These are phyloP conservation scores for Macrotyloma uniflorum DNA, from an alignment of 306 rosid genomes.

Conservation along the genomic window DNA sequence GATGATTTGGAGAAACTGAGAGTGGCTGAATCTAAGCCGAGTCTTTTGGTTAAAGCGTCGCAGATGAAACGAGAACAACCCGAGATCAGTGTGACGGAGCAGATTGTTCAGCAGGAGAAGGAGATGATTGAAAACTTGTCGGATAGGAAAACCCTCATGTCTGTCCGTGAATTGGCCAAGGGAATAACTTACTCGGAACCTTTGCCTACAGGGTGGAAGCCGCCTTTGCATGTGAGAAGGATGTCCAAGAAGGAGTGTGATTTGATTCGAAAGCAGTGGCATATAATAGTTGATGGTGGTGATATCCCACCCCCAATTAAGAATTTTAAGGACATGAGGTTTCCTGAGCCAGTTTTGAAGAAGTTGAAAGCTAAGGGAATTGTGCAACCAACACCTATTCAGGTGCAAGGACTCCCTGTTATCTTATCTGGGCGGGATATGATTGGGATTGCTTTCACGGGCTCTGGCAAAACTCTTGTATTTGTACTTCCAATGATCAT, in stretches of 20 bases:
- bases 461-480: slow-evolving; percentile 87
- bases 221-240: slow-evolving; percentile 76
- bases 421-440: slow-evolving; percentile 85
- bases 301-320: slow-evolving; percentile 81
- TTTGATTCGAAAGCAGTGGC: slow-evolving; percentile 85
- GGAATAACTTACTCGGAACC: slow-evolving; percentile 89
- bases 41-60: slow-evolving; percentile 77
- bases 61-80: slow-evolving; percentile 90
- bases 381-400: slow-evolving; percentile 95
- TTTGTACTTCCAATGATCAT: slow-evolving; percentile 95
- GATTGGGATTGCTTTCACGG: slow-evolving; percentile 97
- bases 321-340: slow-evolving; percentile 89
- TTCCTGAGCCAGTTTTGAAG: slow-evolving; percentile 87
- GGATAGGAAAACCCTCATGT: slow-evolving; percentile 81
- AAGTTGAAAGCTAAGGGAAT: slow-evolving; percentile 80
- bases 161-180: slow-evolving; percentile 92
- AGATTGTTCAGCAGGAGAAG: slow-evolving; percentile 82
- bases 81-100: slow-evolving; percentile 76
- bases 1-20: slow-evolving; percentile 70
- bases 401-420: slow-evolving; percentile 97
- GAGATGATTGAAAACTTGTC: slow-evolving; percentile 93
- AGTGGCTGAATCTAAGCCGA: slow-evolving; percentile 75
- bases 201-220: slow-evolving; percentile 88
- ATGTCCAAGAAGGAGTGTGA: slow-evolving; percentile 70
- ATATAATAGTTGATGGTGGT: slow-evolving; percentile 85